phyloP scores from a whole-genome alignment of 495 filamentous ascomycete genomes.

The Tuber borchii region DNA sequence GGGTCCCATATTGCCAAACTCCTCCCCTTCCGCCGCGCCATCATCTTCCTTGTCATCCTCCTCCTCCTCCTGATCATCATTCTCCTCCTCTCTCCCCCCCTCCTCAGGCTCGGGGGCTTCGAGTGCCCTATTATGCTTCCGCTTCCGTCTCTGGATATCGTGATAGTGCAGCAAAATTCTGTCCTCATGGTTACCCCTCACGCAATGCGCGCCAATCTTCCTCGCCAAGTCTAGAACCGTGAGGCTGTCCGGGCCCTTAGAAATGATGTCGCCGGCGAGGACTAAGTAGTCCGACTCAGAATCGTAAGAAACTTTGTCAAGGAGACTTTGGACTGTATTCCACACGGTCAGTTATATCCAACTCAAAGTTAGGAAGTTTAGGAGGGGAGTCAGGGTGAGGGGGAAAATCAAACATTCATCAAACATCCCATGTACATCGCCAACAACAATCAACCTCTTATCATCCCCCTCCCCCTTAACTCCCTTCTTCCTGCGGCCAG shows the following conservation, averaged over 20 bases:
- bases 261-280: conserved; percentile 75
- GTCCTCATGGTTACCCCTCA: conserved; percentile 93
- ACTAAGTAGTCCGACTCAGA: conserved; percentile 65
- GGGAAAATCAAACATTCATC: conserved; percentile 49
- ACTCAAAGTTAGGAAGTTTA: background rate
- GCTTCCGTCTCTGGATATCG: conserved; percentile 32
- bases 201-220: conserved; percentile 61
- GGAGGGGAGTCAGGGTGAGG: background rate
- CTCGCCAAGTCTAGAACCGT: conserved; percentile 73
- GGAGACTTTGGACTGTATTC: conserved; percentile 54
- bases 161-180: conserved; percentile 54
- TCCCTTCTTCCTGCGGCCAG: conserved; percentile 11
- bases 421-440: conserved; percentile 85
- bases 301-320: conserved; percentile 62
- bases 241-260: conserved; percentile 76
- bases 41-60: conserved; percentile 7
- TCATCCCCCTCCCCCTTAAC: conserved; percentile 15
- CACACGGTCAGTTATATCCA: conserved; percentile 4
- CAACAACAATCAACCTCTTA: conserved; percentile 63
- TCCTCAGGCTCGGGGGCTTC: conserved; percentile 17
- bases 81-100: conserved; percentile 10
- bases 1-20: background rate
- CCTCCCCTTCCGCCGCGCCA: conserved; percentile 24
- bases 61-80: conserved; percentile 10
- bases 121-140: background rate